Evolutionary conservation across 176 grass and related monocot species (phyloP).

Genomic region (Rhynchospora pubera): DNA sequence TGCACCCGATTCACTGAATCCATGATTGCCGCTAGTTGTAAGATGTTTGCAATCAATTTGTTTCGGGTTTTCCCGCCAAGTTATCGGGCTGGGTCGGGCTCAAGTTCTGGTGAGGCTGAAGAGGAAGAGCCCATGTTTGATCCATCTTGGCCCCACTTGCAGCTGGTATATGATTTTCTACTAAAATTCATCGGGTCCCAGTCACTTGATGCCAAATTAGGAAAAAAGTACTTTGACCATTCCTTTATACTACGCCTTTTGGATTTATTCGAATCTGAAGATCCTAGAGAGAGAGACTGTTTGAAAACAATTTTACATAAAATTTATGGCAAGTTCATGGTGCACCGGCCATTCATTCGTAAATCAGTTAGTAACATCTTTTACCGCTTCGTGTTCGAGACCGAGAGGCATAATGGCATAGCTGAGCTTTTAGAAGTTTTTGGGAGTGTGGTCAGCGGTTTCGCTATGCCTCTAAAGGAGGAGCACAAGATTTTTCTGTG

Average conservation of each 20-base stretch:
- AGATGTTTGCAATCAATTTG: conserved; percentile 83
- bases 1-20: conserved; percentile 54
- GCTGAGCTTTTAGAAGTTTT: conserved; percentile 95
- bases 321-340: conserved; percentile 99
- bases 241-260: conserved; percentile 78
- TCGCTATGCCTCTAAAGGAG: conserved; percentile 88
- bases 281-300: conserved; percentile 91
- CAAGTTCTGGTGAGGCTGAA: conserved; percentile 63
- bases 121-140: conserved; percentile 96
- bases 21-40: conserved; percentile 54
- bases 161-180: conserved; percentile 92
- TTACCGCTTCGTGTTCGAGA: conserved; percentile 90
- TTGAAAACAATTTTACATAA: conserved; percentile 87
- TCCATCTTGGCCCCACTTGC: conserved; percentile 84
- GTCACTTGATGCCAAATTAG: conserved; percentile 73
- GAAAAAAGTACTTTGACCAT: conserved; percentile 90
- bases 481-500: conserved; percentile 95
- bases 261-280: conserved; percentile 89
- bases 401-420: conserved; percentile 75
- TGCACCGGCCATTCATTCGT: conserved; percentile 85
- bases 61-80: conserved; percentile 76
- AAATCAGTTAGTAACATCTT: conserved; percentile 93
- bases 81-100: conserved; percentile 42
- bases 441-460: conserved; percentile 90
- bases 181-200: conserved; percentile 83